Evolutionary conservation across 2,329 filamentous ascomycete species (phyloP).

Genomic region (Hymenoscyphus linearis): DNA sequence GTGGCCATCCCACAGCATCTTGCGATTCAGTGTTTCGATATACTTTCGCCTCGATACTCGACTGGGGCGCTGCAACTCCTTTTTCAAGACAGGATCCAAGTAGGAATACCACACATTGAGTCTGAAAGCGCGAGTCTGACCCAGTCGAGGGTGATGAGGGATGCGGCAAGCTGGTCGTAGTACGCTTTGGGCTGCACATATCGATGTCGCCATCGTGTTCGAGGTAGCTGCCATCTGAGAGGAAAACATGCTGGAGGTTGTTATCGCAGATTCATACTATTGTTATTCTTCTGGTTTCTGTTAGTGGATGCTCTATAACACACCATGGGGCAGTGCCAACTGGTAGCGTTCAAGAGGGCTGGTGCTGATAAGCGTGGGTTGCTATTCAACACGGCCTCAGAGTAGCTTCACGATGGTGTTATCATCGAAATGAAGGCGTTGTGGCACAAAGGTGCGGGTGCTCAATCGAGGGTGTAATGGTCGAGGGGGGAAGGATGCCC

Average conservation of each 20-base stretch:
- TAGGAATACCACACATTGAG: conserved; percentile 44
- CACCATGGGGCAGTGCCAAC: background rate
- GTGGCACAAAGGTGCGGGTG: background rate
- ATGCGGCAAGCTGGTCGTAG: conserved; percentile 11
- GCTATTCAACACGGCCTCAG: background rate
- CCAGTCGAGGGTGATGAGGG: conserved; percentile 15
- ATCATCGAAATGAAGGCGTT: background rate
- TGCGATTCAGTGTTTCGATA: conserved; percentile 40
- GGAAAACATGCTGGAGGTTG: conserved; percentile 24
- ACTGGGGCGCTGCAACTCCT: conserved; percentile 41
- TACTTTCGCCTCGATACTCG: conserved; percentile 42
- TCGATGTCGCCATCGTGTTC: conserved; percentile 11
- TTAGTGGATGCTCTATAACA: background rate
- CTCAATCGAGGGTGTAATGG: background rate
- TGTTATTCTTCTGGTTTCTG: background rate
- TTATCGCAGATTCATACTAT: conserved; percentile 18
- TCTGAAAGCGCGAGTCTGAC: conserved; percentile 42
- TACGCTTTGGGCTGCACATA: conserved; percentile 4
- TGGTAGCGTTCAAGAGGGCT: background rate
- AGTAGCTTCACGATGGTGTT: background rate
- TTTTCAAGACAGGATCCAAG: conserved; percentile 37
- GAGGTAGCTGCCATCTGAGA: conserved; percentile 20
- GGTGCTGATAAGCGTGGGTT: background rate
- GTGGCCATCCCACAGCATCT: conserved; percentile 43
- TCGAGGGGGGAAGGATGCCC: background rate